Evolutionary conservation across 345 rosid species (phyloP).

Genomic region (Gossypium australe): DNA sequence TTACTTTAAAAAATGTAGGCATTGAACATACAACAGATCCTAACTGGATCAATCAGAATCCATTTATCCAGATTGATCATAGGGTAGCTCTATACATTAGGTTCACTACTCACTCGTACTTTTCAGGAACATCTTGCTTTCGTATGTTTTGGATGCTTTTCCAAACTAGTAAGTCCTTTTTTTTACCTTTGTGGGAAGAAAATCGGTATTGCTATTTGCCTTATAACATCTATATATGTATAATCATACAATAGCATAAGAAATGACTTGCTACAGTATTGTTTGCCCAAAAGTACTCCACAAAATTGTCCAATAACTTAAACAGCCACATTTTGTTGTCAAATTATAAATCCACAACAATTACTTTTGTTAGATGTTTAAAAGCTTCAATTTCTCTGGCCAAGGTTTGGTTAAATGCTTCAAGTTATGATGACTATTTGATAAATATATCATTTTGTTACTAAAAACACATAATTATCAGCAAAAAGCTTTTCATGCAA

Average conservation of each 20-base stretch:
- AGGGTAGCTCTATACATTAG: too few relatives aligned
- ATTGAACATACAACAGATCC: too few relatives aligned
- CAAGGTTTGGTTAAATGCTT: not conserved
- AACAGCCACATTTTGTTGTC: too few relatives aligned
- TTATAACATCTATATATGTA: not conserved
- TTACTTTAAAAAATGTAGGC: too few relatives aligned
- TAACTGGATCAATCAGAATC: too few relatives aligned
- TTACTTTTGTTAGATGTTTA: too few relatives aligned
- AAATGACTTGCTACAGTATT: not conserved
- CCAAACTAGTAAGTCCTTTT: not conserved
- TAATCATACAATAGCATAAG: not conserved
- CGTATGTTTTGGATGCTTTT: not conserved
- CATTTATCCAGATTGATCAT: too few relatives aligned
- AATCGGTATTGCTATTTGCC: not conserved
- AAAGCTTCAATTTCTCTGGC: too few relatives aligned
- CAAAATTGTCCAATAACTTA: too few relatives aligned
- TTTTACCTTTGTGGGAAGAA: not conserved
- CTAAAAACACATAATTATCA: not conserved
- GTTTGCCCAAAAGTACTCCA: too few relatives aligned
- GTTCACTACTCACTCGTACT: too few relatives aligned
- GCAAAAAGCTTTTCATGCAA: not conserved
- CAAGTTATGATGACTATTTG: not conserved
- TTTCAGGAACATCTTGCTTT: not conserved
- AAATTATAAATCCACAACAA: too few relatives aligned
- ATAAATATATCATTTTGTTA: constrained; percentile 1